Conservation (phyloP, 768 basidiomycete species). For the Boletus rubroflammeus region DNA sequence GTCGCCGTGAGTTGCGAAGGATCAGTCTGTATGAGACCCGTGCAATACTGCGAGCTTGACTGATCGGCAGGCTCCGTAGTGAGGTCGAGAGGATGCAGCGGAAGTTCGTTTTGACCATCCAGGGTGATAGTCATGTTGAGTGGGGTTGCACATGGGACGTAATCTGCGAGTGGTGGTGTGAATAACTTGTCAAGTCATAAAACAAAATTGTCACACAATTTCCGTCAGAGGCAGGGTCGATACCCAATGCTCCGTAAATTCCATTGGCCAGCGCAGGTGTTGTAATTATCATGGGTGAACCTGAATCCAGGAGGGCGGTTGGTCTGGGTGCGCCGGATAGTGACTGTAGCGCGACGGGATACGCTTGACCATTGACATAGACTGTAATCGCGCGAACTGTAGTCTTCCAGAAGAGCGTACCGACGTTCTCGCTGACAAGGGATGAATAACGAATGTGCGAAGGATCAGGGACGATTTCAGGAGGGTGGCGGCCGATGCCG, state of each 20-base stretch:
- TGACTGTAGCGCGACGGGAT: constrained; percentile 41
- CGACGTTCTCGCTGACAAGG: constrained; percentile 39
- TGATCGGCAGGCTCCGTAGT: constrained; percentile 45
- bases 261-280: constrained; percentile 61
- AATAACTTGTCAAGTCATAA: not conserved
- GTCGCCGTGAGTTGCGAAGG: constrained; percentile 38
- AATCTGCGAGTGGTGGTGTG: constrained; percentile 45
- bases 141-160: constrained; percentile 66
- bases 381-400: constrained; percentile 56
- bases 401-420: constrained; percentile 62
- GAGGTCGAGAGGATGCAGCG: constrained; percentile 75
- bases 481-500: constrained; percentile 68
- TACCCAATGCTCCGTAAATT: constrained; percentile 72
- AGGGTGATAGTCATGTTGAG: constrained; percentile 71
- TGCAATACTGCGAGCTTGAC: constrained; percentile 46
- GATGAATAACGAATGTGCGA: constrained; percentile 46
- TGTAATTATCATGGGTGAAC: constrained; percentile 64
- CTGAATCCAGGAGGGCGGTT: constrained; percentile 70
- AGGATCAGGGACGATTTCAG: constrained; percentile 48
- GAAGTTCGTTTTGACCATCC: constrained; percentile 50
- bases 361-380: constrained; percentile 45
- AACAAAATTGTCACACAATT: constrained; percentile 46
- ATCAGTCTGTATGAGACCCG: constrained; percentile 64
- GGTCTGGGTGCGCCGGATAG: constrained; percentile 44
- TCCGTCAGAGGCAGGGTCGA: constrained; percentile 56